Base-by-base conservation (phyloP, 805 yeast genomes). In the Candida coquimbonensis region DNA sequence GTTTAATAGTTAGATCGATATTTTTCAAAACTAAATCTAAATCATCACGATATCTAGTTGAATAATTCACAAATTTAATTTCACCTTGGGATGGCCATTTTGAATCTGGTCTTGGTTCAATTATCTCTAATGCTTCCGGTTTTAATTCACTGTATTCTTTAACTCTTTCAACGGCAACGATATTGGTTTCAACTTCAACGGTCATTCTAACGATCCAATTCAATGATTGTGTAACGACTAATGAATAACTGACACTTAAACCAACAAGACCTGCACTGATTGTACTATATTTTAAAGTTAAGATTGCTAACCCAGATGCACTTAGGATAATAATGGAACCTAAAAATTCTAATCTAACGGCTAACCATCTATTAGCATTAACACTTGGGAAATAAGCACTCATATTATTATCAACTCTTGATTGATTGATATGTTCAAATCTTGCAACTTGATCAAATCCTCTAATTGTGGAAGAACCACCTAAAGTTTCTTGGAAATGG, bases 151-250 rank as follows among this genome's bases (percentile, higher is more conserved):
- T 78, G 64, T 90, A 91, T 64, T 91, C 99, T 65, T 87, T 73
- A 44, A 91, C 81, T 68, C 99, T 81, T 70, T 91, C 99, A 39
- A 95, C 96, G 17, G 96, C 86, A 35, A 93, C 99, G 68, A 93
- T 90, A 65, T 89, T 91, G 12, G 97, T 89, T 66, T 93, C 99
- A 39, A 93, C 96, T 57, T 93, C 99, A 38, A 93, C 99, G 0
- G 97, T 87, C 98, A 90, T 91, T 68, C 99, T 78, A 29, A 93
- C 98, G 66, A 93, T 88, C 97, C 97, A 91, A 65, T 89, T 91
- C 66, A 93, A 75, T 0, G 96, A 77, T 66, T 89, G 96, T 0
- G 99, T 93, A 49, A 90, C 77, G 64, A 88, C 96, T 51, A 93
- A 73, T 3, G 99, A 91, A 66, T 93, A 95, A 40, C 95, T 84